A percentile compares a stretch with the other conserved stretches of the same genome.
Evolutionary conservation across 495 filamentous ascomycete species (phyloP).

Genomic region (Delitschia confertaspora): DNA sequence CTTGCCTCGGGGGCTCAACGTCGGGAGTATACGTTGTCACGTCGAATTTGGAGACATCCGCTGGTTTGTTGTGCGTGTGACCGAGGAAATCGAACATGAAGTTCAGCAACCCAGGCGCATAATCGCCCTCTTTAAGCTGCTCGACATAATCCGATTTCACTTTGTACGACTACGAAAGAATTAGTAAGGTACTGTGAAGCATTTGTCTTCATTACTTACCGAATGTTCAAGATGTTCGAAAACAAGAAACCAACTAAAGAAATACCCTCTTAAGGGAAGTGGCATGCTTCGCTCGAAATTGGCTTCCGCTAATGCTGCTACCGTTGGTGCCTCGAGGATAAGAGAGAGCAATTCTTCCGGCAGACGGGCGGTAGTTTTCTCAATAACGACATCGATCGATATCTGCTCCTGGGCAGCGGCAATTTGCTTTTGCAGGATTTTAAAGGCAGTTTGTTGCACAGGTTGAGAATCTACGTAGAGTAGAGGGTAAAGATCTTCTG

Average conservation of each 20-base stretch:
- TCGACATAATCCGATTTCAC: conserved; percentile 70
- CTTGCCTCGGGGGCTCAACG: conserved; percentile 45
- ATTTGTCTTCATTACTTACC: conserved; percentile 35
- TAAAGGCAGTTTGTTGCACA: conserved; percentile 73
- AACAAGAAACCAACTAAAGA: conserved; percentile 85
- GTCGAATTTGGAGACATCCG: conserved; percentile 58
- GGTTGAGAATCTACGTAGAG: conserved; percentile 64
- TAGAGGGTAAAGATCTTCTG: conserved; percentile 55
- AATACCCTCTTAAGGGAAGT: conserved; percentile 54
- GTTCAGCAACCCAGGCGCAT: conserved; percentile 58
- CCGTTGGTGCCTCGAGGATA: conserved; percentile 37
- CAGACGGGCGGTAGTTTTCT: conserved; percentile 53
- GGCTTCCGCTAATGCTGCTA: conserved; percentile 36
- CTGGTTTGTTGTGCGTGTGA: conserved; percentile 54
- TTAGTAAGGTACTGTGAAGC: neutral
- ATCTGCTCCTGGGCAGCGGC: conserved; percentile 70
- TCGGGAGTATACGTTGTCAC: conserved; percentile 62
- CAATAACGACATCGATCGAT: conserved; percentile 70
- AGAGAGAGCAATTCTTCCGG: conserved; percentile 44
- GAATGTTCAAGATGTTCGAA: conserved; percentile 79
- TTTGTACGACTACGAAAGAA: conserved; percentile 51
- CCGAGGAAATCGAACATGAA: conserved; percentile 79
- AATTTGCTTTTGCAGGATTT: conserved; percentile 67
- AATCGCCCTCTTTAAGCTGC: conserved; percentile 63
- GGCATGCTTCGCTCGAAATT: conserved; percentile 46